Evolutionary conservation across 2,329 filamentous ascomycete species (phyloP).

Genomic region (Aspergillus uvarum): DNA sequence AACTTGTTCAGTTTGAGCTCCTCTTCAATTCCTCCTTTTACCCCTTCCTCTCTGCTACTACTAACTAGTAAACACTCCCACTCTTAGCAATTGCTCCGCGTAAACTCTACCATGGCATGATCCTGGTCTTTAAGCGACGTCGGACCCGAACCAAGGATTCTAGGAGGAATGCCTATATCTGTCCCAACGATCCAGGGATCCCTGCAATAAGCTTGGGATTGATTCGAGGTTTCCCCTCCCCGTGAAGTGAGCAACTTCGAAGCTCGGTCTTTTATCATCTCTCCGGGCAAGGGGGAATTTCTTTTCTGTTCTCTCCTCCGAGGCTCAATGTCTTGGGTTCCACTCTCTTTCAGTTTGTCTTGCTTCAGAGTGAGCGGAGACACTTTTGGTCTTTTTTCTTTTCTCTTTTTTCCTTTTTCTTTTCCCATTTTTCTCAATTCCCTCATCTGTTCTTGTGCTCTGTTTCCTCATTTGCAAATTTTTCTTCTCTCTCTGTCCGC

Average conservation of each 20-base stretch:
- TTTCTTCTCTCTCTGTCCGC: too few relatives aligned
- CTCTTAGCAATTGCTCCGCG: background rate
- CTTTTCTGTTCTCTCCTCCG: background rate
- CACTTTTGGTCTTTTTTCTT: background rate
- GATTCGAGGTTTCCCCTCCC: background rate
- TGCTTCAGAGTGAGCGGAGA: background rate
- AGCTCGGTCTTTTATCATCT: background rate
- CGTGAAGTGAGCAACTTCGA: background rate
- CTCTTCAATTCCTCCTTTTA: background rate
- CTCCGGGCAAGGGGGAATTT: background rate
- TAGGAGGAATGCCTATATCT: background rate
- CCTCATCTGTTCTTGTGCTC: too few relatives aligned
- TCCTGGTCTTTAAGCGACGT: background rate
- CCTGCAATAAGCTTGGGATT: background rate
- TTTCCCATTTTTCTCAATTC: too few relatives aligned
- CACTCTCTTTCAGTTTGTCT: background rate
- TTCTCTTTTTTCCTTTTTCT: background rate
- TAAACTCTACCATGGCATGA: background rate
- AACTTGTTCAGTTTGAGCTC: background rate
- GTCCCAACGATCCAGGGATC: background rate
- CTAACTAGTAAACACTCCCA: background rate
- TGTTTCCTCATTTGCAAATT: too few relatives aligned
- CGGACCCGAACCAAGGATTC: background rate
- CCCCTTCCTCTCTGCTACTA: slow-evolving; percentile 2
- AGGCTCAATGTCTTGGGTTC: background rate